Evolutionary conservation across 305 asterid genomes (phyloP), one percentile per base, ranked within the genome.

Genomic region (Fraxinus floribunda): DNA sequence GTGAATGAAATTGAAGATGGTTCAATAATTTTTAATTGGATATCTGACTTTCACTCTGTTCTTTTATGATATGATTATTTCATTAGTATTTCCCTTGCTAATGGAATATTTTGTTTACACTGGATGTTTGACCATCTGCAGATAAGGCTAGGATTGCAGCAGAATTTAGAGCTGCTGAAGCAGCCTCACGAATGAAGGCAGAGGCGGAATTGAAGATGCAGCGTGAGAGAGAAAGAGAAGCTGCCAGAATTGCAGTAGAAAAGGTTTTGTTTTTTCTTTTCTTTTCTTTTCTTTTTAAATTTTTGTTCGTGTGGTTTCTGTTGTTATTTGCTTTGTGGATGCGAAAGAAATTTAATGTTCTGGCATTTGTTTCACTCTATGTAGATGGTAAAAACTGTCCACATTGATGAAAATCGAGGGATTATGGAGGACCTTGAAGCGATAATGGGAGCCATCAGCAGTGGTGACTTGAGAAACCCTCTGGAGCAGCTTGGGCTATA

Each of bases 401-500:
- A 77, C 1, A 11, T 82, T 0, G 86, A 85, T 0, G 90, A 84
- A 16, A 82, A 75, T 76, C 13, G 78, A 81, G 62, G 76, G 80
- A 35, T 84, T 71, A 70, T 86, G 36, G 86, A 85, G 75, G 93
- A 89, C 34, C 86, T 94, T 36, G 93, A 91, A 55, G 66, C 26
- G 85, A 83, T 29, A 81, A 39, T 92, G 29, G 84, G 79, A 57
- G 78, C 70, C 0, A 15, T 79, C 3, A 2, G 36, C 2, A 73
- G 78, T 72, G 66, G 75, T 34, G 29, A 49, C 79, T 81, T 75
- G 22, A 77, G 80, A 24, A 87, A 84, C 39, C 87, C 85, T 4
- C 46, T 95, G 78, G 88, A 89, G 77, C 87, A 55, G 81, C 86
- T 92, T n/a, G 97, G 98, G 15, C 73, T 94, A 82, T 75, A 77